phyloP scores from a whole-genome alignment of 2,329 filamentous ascomycete species.

The Fusarium sublunatum region DNA sequence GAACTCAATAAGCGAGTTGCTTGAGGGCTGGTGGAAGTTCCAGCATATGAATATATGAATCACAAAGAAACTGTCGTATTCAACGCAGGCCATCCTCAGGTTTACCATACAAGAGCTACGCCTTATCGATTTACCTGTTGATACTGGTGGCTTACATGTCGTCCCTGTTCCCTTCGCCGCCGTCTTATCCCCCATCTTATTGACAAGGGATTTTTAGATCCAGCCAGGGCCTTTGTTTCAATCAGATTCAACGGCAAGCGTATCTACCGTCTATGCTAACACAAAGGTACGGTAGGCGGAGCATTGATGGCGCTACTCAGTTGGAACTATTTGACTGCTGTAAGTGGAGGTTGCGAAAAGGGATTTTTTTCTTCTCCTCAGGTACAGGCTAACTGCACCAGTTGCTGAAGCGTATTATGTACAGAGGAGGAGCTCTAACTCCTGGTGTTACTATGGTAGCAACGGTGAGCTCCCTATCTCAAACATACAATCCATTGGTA shows the following conservation, averaged over 20 bases:
- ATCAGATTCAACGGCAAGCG: constrained; percentile 24
- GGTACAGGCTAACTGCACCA: not conserved
- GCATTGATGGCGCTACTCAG: constrained; percentile 16
- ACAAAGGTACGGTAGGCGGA: constrained; percentile 29
- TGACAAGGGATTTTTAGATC: not conserved
- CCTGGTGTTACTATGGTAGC: constrained; percentile 7
- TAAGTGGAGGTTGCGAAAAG: constrained; percentile 2
- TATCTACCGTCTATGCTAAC: constrained; percentile 2
- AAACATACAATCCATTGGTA: constrained; percentile 7
- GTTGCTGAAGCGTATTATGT: not conserved
- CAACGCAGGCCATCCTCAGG: too few species aligned
- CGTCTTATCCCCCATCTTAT: constrained; percentile 9
- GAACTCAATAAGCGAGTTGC: constrained; percentile 1
- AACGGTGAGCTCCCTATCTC: not conserved
- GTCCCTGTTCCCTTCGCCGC: constrained; percentile 5
- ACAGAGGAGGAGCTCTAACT: not conserved
- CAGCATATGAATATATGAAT: too few species aligned
- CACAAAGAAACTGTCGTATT: too few species aligned
- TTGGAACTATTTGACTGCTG: not conserved
- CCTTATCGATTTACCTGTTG: not conserved
- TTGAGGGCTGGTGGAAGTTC: too few species aligned
- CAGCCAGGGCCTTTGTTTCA: constrained; percentile 5
- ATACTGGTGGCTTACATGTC: not conserved
- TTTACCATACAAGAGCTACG: too few species aligned
- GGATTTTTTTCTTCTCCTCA: not conserved